These are phyloP conservation scores for Salix brachista DNA, from an alignment of 345 rosid genomes.

Conservation along the genomic window DNA sequence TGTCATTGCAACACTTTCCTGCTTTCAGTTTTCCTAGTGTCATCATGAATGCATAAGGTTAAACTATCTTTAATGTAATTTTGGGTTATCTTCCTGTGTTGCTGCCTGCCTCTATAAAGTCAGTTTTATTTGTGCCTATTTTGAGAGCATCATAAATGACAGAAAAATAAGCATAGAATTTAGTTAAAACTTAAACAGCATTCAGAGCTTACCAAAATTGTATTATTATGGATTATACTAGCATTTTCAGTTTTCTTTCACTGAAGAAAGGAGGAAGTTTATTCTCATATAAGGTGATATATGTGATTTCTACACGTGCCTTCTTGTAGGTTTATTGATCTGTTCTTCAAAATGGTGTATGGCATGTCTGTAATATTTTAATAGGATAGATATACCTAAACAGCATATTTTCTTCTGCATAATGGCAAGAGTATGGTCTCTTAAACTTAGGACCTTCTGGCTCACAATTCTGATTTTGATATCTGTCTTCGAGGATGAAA, in stretches of 20 bases:
- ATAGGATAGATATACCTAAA: neutral
- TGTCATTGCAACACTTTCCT: neutral
- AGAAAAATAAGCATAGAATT: neutral
- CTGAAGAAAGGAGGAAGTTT: neutral
- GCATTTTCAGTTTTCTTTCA: neutral
- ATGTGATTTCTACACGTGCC: too few species aligned
- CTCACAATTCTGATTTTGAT: neutral
- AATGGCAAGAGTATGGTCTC: neutral
- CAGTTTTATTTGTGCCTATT: neutral
- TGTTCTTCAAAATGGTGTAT: neutral
- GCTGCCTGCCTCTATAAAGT: neutral
- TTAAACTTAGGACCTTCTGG: neutral
- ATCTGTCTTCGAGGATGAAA: neutral
- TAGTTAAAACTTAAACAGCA: neutral
- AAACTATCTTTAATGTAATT: neutral
- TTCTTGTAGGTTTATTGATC: neutral
- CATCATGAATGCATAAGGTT: neutral
- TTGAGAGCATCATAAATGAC: neutral
- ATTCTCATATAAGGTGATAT: neutral
- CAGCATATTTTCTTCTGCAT: neutral
- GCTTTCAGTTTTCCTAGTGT: neutral
- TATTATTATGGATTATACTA: neutral
- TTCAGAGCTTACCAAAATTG: neutral
- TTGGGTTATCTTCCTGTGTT: neutral
- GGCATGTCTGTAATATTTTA: neutral